A percentile compares a stretch with the other conserved stretches of the same genome.
Conservation (phyloP, 805 yeast species). For the Candida cerambycidarum region DNA sequence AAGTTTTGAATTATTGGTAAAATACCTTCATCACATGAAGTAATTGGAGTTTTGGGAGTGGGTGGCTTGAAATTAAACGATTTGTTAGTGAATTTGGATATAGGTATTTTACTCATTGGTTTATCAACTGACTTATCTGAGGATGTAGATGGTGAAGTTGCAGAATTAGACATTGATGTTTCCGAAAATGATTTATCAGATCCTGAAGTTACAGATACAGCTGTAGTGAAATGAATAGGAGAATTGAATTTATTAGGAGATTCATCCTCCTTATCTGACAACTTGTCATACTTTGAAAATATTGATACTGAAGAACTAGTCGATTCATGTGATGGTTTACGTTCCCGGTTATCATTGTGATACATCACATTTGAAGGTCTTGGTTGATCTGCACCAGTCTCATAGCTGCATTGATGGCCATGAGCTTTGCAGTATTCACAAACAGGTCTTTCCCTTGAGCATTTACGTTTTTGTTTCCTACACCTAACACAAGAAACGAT, state of each 20-base stretch:
- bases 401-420: not conserved
- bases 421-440: conserved; percentile 6
- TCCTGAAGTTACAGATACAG: not conserved
- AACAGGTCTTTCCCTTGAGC: conserved; percentile 10
- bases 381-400: not conserved
- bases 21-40: not conserved
- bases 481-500: conserved; percentile 13
- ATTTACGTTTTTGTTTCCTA: conserved; percentile 12
- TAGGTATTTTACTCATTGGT: not conserved
- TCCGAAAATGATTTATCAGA: no score
- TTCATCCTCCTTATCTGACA: not conserved
- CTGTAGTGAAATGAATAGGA: not conserved
- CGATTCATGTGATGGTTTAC: not conserved
- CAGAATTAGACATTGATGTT: no score
- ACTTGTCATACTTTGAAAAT: not conserved
- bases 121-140: not conserved
- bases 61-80: not conserved
- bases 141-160: not conserved
- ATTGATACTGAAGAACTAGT: not conserved
- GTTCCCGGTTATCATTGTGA: not conserved
- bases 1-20: not conserved
- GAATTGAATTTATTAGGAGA: no score
- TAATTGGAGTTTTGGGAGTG: not conserved
- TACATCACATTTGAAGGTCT: not conserved
- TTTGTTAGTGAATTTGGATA: not conserved